A percentile compares a stretch with the other conserved stretches of the same genome.
Evolutionary conservation across 495 filamentous ascomycete genomes (phyloP).

Genomic region (Penicillium simplicissimum): DNA sequence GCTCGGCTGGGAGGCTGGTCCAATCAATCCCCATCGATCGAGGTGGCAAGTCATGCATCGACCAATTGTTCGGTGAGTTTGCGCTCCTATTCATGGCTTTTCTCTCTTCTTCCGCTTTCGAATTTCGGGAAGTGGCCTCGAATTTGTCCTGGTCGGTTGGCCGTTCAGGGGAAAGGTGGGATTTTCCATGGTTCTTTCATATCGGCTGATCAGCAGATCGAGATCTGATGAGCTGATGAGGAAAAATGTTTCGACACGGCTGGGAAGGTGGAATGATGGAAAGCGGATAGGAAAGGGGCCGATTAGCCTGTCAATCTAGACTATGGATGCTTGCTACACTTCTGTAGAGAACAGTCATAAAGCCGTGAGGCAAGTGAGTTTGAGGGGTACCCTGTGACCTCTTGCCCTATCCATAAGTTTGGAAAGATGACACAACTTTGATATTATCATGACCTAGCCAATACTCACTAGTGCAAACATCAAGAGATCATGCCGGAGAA

Average conservation of each 20-base stretch:
- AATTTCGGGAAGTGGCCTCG: background rate
- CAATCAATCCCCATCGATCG: background rate
- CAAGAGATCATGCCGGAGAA: too few relatives aligned
- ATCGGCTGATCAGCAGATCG: constrained; percentile 2
- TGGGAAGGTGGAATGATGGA: background rate
- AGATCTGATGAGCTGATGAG: background rate
- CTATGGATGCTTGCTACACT: background rate
- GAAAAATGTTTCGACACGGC: background rate
- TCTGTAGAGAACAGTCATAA: too few relatives aligned
- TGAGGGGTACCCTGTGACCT: too few relatives aligned
- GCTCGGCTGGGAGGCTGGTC: constrained; percentile 14
- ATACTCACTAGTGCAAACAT: too few relatives aligned
- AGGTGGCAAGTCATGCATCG: constrained; percentile 12
- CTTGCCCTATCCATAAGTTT: too few relatives aligned
- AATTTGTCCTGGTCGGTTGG: background rate
- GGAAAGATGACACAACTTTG: too few relatives aligned
- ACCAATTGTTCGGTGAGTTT: background rate
- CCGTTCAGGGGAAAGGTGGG: background rate
- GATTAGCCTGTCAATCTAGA: background rate
- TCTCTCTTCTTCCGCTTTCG: background rate
- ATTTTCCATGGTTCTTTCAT: background rate
- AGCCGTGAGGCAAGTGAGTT: too few relatives aligned
- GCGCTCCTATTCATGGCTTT: constrained; percentile 12
- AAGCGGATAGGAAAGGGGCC: background rate
- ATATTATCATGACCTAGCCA: too few relatives aligned